These are phyloP conservation scores for Tubosaeta sp. DNA, from an alignment of 768 basidiomycete species.

Conservation along the genomic window DNA sequence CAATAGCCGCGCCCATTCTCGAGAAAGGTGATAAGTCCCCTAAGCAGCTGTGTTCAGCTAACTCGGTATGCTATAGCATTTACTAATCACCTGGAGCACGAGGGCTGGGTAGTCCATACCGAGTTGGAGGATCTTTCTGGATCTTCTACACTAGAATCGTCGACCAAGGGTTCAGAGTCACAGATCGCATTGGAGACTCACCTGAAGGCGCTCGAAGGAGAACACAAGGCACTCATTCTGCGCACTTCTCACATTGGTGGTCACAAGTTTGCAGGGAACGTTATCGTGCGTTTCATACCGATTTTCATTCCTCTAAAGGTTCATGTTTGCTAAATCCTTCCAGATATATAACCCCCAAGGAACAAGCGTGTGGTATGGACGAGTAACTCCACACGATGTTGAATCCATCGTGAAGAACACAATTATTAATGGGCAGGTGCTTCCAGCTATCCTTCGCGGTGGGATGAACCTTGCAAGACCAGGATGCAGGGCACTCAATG, in stretches of 20 bases:
- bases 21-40: conserved; percentile 51
- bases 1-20: conserved; percentile 80
- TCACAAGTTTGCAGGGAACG: conserved; percentile 89
- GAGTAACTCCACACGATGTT: conserved; percentile 87
- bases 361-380: conserved; percentile 88
- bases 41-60: conserved; percentile 12
- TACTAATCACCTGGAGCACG: conserved; percentile 53
- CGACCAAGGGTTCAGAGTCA: conserved; percentile 33
- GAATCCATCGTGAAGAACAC: conserved; percentile 84
- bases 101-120: conserved; percentile 74
- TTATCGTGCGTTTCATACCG: conserved; percentile 59
- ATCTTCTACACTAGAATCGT: conserved; percentile 24
- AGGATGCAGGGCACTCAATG: conserved; percentile 61
- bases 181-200: conserved; percentile 50
- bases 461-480: conserved; percentile 76
- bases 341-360: conserved; percentile 88
- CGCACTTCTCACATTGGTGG: conserved; percentile 90
- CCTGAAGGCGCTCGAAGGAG: conserved; percentile 43
- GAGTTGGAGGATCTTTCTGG: conserved; percentile 58
- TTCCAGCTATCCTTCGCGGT: conserved; percentile 82
- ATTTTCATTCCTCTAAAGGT: neutral
- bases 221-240: conserved; percentile 76
- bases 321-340: neutral
- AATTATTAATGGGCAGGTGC: conserved; percentile 76
- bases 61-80: conserved; percentile 43